phyloP scores from a whole-genome alignment of 768 basidiomycete genomes.

The Xerocomellus chrysenteron region DNA sequence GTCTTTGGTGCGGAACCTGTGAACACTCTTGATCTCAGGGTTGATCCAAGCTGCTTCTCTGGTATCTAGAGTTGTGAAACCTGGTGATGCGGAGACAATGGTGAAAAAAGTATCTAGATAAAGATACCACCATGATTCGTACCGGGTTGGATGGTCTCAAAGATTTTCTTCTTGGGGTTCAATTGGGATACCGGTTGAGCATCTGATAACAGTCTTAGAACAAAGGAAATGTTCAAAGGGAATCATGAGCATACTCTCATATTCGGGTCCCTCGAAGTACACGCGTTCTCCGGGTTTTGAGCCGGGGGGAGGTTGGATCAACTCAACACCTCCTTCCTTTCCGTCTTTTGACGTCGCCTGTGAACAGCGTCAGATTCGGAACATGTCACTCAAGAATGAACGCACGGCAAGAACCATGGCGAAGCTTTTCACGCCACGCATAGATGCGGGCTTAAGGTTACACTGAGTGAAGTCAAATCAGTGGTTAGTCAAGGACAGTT shows the following conservation, averaged over 20 bases:
- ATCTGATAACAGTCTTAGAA: slow-evolving; percentile 36
- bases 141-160: slow-evolving; percentile 95
- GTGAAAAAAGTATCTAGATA: not conserved
- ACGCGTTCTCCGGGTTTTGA: slow-evolving; percentile 90
- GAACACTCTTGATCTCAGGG: slow-evolving; percentile 70
- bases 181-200: slow-evolving; percentile 75
- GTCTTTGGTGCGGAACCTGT: slow-evolving; percentile 82
- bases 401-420: slow-evolving; percentile 95
- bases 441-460: slow-evolving; percentile 92
- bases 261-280: slow-evolving; percentile 91
- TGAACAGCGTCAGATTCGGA: not conserved
- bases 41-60: slow-evolving; percentile 87
- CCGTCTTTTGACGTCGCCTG: slow-evolving; percentile 91
- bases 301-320: slow-evolving; percentile 83
- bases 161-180: slow-evolving; percentile 99
- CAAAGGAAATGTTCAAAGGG: not conserved
- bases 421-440: slow-evolving; percentile 97
- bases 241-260: slow-evolving; percentile 56
- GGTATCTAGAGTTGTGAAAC: slow-evolving; percentile 86
- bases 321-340: slow-evolving; percentile 86
- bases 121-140: slow-evolving; percentile 8
- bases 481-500: not conserved
- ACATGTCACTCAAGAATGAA: not conserved
- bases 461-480: slow-evolving; percentile 45
- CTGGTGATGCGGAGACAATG: slow-evolving; percentile 33